These are phyloP conservation scores for Emericellopsis atlantica DNA, from an alignment of 2,329 filamentous ascomycete genomes.

Conservation along the genomic window DNA sequence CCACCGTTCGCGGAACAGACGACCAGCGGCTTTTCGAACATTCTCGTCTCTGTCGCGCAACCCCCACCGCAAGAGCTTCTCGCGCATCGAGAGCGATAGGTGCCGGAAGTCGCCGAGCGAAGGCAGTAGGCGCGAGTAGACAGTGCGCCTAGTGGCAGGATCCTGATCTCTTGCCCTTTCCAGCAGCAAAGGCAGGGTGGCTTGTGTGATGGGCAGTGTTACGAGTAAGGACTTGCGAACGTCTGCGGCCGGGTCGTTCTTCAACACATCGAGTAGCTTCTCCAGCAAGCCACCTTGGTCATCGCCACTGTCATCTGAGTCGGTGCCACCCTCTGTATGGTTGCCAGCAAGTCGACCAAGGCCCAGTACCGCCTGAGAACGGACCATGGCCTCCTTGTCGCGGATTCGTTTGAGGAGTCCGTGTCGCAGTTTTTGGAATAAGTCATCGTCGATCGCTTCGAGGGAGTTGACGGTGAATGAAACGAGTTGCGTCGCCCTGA, in stretches of 20 bases:
- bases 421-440: constrained; percentile 72
- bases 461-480: constrained; percentile 88
- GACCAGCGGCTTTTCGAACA: constrained; percentile 81
- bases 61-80: constrained; percentile 92
- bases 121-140: constrained; percentile 80
- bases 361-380: constrained; percentile 83
- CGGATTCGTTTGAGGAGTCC: constrained; percentile 74
- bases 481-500: constrained; percentile 78
- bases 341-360: constrained; percentile 76
- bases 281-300: constrained; percentile 59
- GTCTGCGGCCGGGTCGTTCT: constrained; percentile 89
- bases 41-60: constrained; percentile 87
- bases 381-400: constrained; percentile 88
- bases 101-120: constrained; percentile 89
- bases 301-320: constrained; percentile 57
- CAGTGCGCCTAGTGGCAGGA: constrained; percentile 65
- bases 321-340: constrained; percentile 55
- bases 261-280: constrained; percentile 76
- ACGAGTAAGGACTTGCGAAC: constrained; percentile 79
- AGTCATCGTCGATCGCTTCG: constrained; percentile 80
- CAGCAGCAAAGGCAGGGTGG: constrained; percentile 74
- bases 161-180: constrained; percentile 88
- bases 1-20: constrained; percentile 91
- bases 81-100: constrained; percentile 82
- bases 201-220: constrained; percentile 77